phyloP scores from a whole-genome alignment of 352 stramenopile species.

The Thraustotheca clavata region DNA sequence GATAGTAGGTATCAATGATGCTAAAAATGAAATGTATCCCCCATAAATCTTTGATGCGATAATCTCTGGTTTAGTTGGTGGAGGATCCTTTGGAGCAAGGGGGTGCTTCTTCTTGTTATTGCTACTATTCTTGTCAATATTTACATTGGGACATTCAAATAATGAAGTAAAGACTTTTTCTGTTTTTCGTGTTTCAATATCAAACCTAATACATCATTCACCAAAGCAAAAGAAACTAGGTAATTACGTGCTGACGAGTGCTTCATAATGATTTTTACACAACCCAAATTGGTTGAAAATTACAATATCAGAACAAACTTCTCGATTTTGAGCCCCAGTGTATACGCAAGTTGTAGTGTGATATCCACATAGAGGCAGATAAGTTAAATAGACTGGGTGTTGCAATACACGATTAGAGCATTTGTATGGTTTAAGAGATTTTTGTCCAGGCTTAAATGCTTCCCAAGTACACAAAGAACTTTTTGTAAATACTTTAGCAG shows the following conservation, averaged over 20 bases:
- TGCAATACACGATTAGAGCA: slow-evolving; percentile 52
- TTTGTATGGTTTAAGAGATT: background rate
- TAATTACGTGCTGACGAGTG: slow-evolving; percentile 33
- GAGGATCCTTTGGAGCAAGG: slow-evolving; percentile 42
- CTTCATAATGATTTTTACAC: slow-evolving; percentile 63
- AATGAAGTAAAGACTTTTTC: background rate
- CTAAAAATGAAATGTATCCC: background rate
- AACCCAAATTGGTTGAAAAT: slow-evolving; percentile 52
- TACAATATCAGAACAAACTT: slow-evolving; percentile 41
- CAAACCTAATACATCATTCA: background rate
- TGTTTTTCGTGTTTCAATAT: background rate
- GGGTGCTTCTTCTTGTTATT: slow-evolving; percentile 29
- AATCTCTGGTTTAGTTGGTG: slow-evolving; percentile 11
- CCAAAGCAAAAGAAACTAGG: background rate
- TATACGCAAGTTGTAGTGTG: slow-evolving; percentile 52
- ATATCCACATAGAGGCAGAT: slow-evolving; percentile 55
- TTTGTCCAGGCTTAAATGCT: slow-evolving; percentile 14
- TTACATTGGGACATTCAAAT: slow-evolving; percentile 7
- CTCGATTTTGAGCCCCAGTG: slow-evolving; percentile 28
- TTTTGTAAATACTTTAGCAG: background rate
- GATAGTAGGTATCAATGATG: slow-evolving; percentile 24
- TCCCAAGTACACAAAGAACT: slow-evolving; percentile 11
- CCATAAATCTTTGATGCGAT: background rate
- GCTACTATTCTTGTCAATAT: background rate
- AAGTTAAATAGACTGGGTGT: slow-evolving; percentile 44